Conservation (phyloP, 306 rosid genomes). For the Macrotyloma uniflorum region DNA sequence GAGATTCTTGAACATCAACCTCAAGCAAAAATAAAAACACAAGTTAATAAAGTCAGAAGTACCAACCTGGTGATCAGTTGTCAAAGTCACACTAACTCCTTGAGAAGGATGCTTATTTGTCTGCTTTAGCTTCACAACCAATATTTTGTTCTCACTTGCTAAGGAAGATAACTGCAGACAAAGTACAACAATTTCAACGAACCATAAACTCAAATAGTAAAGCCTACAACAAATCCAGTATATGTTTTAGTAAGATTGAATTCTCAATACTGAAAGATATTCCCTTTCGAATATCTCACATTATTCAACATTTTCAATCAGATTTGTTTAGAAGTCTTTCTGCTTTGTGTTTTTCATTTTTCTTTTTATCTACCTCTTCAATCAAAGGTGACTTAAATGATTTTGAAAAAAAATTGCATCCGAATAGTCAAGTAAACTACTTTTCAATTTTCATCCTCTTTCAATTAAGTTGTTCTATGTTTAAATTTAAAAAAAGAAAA, state of each 20-base stretch:
- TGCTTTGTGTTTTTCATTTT: neutral
- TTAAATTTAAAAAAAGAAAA: neutral
- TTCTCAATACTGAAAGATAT: conserved; percentile 15
- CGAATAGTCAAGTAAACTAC: conserved; percentile 2
- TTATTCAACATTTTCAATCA: conserved; percentile 25
- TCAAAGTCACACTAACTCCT: conserved; percentile 49
- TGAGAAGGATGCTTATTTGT: conserved; percentile 44
- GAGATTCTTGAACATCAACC: conserved; percentile 18
- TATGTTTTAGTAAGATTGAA: neutral
- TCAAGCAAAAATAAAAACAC: neutral
- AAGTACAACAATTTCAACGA: conserved; percentile 42
- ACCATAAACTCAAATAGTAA: conserved; percentile 1
- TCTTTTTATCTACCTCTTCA: neutral
- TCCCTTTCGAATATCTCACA: conserved; percentile 12
- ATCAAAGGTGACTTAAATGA: neutral
- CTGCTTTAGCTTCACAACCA: conserved; percentile 70
- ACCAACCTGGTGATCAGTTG: conserved; percentile 58
- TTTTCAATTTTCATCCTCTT: neutral
- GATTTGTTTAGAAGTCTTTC: neutral
- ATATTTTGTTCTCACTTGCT: conserved; percentile 68
- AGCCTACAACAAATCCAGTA: neutral
- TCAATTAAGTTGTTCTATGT: neutral
- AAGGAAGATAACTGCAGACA: conserved; percentile 71
- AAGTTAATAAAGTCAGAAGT: conserved; percentile 28
- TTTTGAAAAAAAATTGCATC: neutral